Base-by-base conservation (phyloP, 106 monocot genomes). In the Allium fistulosum region DNA sequence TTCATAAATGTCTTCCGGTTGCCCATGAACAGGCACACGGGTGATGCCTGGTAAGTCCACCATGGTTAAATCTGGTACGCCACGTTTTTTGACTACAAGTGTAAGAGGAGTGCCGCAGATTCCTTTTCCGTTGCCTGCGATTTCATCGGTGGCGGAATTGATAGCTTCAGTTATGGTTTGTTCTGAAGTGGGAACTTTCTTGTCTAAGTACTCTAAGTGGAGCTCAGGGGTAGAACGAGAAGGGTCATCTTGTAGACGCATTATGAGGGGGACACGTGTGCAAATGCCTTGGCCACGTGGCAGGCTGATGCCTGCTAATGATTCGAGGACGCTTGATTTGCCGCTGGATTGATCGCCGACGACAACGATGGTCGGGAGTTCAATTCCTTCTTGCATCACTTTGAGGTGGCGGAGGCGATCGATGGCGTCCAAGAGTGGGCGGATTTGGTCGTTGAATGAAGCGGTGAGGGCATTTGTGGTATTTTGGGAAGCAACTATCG, bases 211-310 rank as follows among this genome's bases (percentile, higher is more conserved):
- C 45, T 75, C 67, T 4, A 75, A 50, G 16, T 51, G 59, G 8
- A 75, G 58, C 10, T 17, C 26, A 4, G 66, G 75, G 7, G 6
- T 17, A 7, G 27, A 0, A 10, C 59, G 60, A 0, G 58, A 17
- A 3, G 75, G 27, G 1, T 67, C 16, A 46, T 61, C 45, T n/a
- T 75, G 67, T 0, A 75, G 67, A 7, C 75, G 58, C 75, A 75
- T 75, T 12, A 75, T 68, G 37, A 75, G 67, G 0, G 75, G 75
- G 8, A 75, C 75, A 1, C 75, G 66, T 15, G 67, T 75, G 60
- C 75, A 75, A n/a, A 75, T 75, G 27, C 75, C 75, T 47, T 67
- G 75, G 37, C 75, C 75, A 0, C 75, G 67, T 0, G 75, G 75
- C 16, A 75, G 75, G 58, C 60, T 75, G 52, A 75, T 67, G 10